Conservation (phyloP, 2,329 filamentous ascomycete genomes). For the Hypoxylon sp. region DNA sequence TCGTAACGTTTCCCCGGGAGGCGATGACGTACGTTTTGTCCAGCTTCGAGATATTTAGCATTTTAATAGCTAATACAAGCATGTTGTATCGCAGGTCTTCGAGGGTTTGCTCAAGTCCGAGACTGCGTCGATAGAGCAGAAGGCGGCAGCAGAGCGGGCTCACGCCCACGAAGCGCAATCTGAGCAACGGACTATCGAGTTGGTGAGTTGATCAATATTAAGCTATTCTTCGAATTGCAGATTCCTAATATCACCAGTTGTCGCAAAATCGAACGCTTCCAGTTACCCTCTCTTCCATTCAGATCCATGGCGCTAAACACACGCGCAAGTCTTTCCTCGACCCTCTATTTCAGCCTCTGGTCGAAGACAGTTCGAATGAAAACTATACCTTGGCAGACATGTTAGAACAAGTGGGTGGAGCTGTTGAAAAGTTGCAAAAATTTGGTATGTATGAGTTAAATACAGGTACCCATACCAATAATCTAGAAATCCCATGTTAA, state of each 20-base stretch:
- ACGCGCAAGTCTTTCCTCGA: constrained; percentile 90
- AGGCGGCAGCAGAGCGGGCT: constrained; percentile 47
- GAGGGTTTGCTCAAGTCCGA: constrained; percentile 53
- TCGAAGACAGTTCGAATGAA: constrained; percentile 76
- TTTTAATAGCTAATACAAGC: constrained; percentile 22
- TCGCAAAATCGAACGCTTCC: constrained; percentile 88
- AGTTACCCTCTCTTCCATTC: constrained; percentile 87
- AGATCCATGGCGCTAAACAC: constrained; percentile 84
- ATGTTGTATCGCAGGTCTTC: constrained; percentile 48
- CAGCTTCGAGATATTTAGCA: background rate
- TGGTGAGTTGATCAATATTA: constrained; percentile 64
- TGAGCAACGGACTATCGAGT: constrained; percentile 73
- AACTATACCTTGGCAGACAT: constrained; percentile 86
- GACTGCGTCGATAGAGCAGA: constrained; percentile 51
- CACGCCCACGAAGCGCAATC: constrained; percentile 63
- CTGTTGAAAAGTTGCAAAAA: constrained; percentile 73
- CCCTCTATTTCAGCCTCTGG: constrained; percentile 81
- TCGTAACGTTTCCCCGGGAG: constrained; percentile 45
- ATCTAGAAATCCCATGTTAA: constrained; percentile 46
- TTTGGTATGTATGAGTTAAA: constrained; percentile 80
- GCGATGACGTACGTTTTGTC: constrained; percentile 48
- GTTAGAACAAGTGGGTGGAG: constrained; percentile 60
- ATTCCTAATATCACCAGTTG: constrained; percentile 65
- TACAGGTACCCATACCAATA: constrained; percentile 4
- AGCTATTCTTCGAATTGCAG: background rate